Base-by-base conservation (phyloP, 2,329 filamentous ascomycete genomes). In the Septoria linicola region DNA sequence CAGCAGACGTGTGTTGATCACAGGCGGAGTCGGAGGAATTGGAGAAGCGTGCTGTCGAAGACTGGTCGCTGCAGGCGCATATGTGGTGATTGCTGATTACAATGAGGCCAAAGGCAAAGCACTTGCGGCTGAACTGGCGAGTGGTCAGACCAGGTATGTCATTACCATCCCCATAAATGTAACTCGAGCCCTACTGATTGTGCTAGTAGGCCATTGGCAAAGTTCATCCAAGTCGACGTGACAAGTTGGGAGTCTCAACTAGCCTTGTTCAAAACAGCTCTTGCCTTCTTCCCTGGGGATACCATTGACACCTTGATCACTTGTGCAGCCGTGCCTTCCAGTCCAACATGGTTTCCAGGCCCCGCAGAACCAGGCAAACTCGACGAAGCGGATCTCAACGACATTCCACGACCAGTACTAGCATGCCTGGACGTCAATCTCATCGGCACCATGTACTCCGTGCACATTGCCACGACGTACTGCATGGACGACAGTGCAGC, bases 391-490 rank as follows among this genome's bases (percentile, higher is more conserved):
- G n/a, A n/a, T n/a, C n/a, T n/a, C n/a, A n/a, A n/a, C n/a, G n/a
- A n/a, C 4, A 10, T 36, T 3, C 27, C 31, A 6, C 3, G 6
- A 10, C 42, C 42, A 21, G 3, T 8, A 36, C 36, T 17, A 6
- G 13, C 4, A 13, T 46, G 42, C 19, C n/a, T 62, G 21, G 53
- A 57, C 27, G 58, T 55, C 21, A 61, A 66, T 37, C 32, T 59
- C 11, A 49, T 64, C 19, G 62, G 59, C 7, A 42, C 57, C 0
- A 59, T 67, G 0, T 64, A 63, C 41, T 63, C 62, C 3, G 48
- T 57, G 16, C 60, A 63, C 43, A 54, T 72, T 14, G 74, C 73
- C 55, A 53, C 68, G 74, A 62, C 76, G 70, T 61, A 60, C 51
- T 58, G 39, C 21, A 41, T 41, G 19, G 23, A 13, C 20, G 5